Conservation (phyloP, 306 rosid genomes). For the Medicago ruthenica region DNA sequence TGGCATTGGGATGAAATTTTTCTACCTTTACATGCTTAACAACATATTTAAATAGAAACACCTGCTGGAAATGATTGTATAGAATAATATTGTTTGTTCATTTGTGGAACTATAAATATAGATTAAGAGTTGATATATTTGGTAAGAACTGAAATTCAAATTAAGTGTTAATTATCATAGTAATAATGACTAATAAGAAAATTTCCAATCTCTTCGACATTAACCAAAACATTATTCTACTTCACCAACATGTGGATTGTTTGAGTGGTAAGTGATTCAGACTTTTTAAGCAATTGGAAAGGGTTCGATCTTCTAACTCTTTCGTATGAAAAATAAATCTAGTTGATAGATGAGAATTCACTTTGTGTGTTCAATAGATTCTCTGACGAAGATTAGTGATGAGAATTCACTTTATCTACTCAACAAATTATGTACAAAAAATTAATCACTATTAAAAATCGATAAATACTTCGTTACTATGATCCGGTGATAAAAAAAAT, state of each 20-base stretch:
- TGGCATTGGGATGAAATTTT: background rate
- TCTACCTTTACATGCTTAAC: background rate
- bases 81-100: background rate
- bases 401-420: no score
- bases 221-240: background rate
- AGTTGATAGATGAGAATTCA: no score
- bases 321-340: no score
- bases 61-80: background rate
- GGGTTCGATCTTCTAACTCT: no score
- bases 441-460: no score
- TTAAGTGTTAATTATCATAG: background rate
- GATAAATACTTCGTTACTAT: no score
- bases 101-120: background rate
- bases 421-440: no score
- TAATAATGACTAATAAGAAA: background rate
- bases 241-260: background rate
- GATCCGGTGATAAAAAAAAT: no score
- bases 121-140: background rate
- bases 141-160: background rate
- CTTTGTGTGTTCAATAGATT: no score
- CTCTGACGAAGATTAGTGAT: no score
- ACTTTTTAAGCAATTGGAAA: no score
- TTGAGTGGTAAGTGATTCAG: background rate
- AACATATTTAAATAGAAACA: background rate
- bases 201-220: background rate